Conservation (phyloP, 2,329 filamentous ascomycete genomes). For the Apiospora phragmitis region DNA sequence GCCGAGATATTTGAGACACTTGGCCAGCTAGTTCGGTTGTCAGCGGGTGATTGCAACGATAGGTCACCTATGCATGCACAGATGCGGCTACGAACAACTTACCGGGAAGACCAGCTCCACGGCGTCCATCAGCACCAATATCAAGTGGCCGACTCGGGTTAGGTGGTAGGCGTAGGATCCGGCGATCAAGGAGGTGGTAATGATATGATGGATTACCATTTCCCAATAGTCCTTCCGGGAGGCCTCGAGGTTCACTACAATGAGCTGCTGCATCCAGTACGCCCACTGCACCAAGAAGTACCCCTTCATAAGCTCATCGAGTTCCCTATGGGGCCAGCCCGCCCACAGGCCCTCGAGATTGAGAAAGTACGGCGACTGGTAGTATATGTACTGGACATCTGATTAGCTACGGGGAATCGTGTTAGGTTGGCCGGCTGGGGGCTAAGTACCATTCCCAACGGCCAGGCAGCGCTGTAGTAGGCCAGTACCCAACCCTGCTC, state of each 20-base stretch:
- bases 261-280: slow-evolving; percentile 90
- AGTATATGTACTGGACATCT: slow-evolving; percentile 69
- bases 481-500: slow-evolving; percentile 90
- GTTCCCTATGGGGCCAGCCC: slow-evolving; percentile 76
- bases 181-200: slow-evolving; percentile 77
- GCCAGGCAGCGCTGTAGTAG: slow-evolving; percentile 81
- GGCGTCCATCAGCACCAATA: slow-evolving; percentile 88
- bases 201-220: slow-evolving; percentile 91
- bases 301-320: slow-evolving; percentile 73
- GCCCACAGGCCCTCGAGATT: slow-evolving; percentile 78
- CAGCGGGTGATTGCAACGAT: slow-evolving; percentile 9
- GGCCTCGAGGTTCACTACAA: slow-evolving; percentile 92
- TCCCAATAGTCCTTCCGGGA: slow-evolving; percentile 90
- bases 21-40: slow-evolving; percentile 63
- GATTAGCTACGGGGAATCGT: no score
- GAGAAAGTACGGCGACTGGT: slow-evolving; percentile 73
- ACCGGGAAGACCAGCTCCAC: slow-evolving; percentile 86
- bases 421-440: no score
- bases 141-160: slow-evolving; percentile 81
- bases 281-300: slow-evolving; percentile 90
- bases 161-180: slow-evolving; percentile 83
- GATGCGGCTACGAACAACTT: slow-evolving; percentile 34
- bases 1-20: slow-evolving; percentile 86
- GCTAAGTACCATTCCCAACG: slow-evolving; percentile 69
- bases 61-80: not conserved